A percentile compares a stretch with the other conserved stretches of the same genome.
Evolutionary conservation across 2,329 filamentous ascomycete genomes (phyloP).

Genomic region (Penicillium janthinellum): DNA sequence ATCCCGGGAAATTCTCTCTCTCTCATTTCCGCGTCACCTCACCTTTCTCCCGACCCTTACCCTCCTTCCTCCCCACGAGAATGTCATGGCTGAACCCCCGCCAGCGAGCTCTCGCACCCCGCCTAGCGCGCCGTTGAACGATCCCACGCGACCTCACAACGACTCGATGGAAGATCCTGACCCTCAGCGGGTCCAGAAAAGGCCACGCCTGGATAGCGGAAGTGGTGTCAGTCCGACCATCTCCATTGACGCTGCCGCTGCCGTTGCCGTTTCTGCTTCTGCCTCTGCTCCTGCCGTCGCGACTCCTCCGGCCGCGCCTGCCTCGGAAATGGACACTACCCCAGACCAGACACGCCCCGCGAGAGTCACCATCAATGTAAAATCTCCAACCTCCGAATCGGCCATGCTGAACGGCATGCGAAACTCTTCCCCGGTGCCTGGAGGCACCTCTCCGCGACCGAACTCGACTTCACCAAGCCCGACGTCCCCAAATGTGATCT

Average conservation of each 20-base stretch:
- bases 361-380: slow-evolving; percentile 53
- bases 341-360: slow-evolving; percentile 39
- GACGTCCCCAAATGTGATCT: slow-evolving; percentile 36
- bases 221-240: slow-evolving; percentile 38
- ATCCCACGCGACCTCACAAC: slow-evolving; percentile 33
- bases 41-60: not conserved
- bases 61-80: slow-evolving; percentile 26
- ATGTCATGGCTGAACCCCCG: slow-evolving; percentile 51
- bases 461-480: slow-evolving; percentile 21
- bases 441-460: slow-evolving; percentile 10
- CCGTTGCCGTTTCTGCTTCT: slow-evolving; percentile 15
- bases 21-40: not conserved
- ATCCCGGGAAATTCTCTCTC: not conserved
- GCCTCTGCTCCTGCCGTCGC: slow-evolving; percentile 26
- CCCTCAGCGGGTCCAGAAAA: slow-evolving; percentile 47
- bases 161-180: slow-evolving; percentile 46
- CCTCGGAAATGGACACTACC: slow-evolving; percentile 32
- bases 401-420: slow-evolving; percentile 19
- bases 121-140: slow-evolving; percentile 37
- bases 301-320: slow-evolving; percentile 30
- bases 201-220: slow-evolving; percentile 51
- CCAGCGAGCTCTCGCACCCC: slow-evolving; percentile 49
- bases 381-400: slow-evolving; percentile 35
- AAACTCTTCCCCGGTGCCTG: slow-evolving; percentile 17
- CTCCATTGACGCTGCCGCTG: slow-evolving; percentile 31